Evolutionary conservation across 2,329 filamentous ascomycete genomes (phyloP).

Genomic region (Phialophora tarda): DNA sequence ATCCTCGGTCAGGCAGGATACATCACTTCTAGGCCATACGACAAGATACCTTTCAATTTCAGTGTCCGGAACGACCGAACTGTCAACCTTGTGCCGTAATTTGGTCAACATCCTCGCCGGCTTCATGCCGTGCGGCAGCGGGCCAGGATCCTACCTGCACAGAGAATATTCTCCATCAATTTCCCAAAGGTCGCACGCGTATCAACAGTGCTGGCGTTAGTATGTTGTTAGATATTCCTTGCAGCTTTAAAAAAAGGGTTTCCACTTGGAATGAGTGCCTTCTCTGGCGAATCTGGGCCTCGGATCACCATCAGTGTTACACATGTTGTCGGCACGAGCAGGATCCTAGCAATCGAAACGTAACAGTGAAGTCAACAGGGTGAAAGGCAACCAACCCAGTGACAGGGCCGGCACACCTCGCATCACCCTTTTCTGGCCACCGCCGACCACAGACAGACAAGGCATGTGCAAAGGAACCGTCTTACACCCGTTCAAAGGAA

Average conservation of each 20-base stretch:
- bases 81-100: background rate
- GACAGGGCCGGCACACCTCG: background rate
- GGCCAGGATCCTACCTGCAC: background rate
- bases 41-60: background rate
- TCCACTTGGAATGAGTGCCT: background rate
- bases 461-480: background rate
- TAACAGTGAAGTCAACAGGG: background rate
- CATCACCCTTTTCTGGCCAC: background rate
- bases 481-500: background rate
- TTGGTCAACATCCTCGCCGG: background rate
- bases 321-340: background rate
- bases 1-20: background rate
- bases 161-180: background rate
- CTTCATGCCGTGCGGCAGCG: background rate
- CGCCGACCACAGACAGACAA: background rate
- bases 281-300: background rate
- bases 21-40: background rate
- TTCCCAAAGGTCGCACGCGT: background rate
- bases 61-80: background rate
- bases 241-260: background rate
- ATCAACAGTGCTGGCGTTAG: background rate
- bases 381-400: background rate
- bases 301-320: background rate
- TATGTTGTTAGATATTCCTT: background rate
- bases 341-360: background rate